Percentiles rank a stretch among this genome's conserved stretches.
Evolutionary conservation across 345 rosid genomes (phyloP).

Genomic region (Limnanthes douglasii): DNA sequence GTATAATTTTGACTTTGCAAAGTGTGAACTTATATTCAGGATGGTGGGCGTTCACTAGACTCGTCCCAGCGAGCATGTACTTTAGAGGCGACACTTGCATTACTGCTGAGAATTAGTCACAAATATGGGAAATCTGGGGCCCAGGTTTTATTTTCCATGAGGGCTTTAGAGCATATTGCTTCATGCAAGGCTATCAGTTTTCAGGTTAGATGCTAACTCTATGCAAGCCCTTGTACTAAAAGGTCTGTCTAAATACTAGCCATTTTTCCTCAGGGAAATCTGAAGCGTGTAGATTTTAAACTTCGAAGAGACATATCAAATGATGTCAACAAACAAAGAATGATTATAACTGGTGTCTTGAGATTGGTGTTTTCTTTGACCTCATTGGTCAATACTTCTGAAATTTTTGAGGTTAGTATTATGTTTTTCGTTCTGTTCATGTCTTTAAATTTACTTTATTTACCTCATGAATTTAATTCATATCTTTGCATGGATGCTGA

Average conservation of each 20-base stretch:
- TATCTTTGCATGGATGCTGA: no score
- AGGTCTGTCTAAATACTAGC: not conserved
- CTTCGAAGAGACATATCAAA: slow-evolving; percentile 34
- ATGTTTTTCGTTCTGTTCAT: not conserved
- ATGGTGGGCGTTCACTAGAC: slow-evolving; percentile 57
- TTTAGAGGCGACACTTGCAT: slow-evolving; percentile 71
- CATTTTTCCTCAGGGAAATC: slow-evolving; percentile 38
- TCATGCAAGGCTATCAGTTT: slow-evolving; percentile 53
- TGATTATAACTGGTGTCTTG: slow-evolving; percentile 46
- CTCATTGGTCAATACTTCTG: slow-evolving; percentile 64
- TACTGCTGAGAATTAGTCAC: slow-evolving; percentile 75
- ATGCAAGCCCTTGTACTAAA: not conserved
- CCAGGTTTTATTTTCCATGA: slow-evolving; percentile 84
- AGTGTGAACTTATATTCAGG: no score
- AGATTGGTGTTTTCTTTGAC: slow-evolving; percentile 79
- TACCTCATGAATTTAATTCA: no score
- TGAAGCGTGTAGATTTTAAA: slow-evolving; percentile 44
- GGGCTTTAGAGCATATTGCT: slow-evolving; percentile 70
- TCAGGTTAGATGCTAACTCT: slow-evolving; percentile 31
- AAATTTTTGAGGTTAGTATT: slow-evolving; percentile 63
- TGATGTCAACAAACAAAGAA: slow-evolving; percentile 53
- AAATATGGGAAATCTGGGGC: slow-evolving; percentile 92
- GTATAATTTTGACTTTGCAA: no score
- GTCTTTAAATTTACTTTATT: not conserved
- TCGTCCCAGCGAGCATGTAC: slow-evolving; percentile 74